Evolutionary conservation across 768 basidiomycete genomes (phyloP).

Genomic region (Leccinum olivaceopallidum): DNA sequence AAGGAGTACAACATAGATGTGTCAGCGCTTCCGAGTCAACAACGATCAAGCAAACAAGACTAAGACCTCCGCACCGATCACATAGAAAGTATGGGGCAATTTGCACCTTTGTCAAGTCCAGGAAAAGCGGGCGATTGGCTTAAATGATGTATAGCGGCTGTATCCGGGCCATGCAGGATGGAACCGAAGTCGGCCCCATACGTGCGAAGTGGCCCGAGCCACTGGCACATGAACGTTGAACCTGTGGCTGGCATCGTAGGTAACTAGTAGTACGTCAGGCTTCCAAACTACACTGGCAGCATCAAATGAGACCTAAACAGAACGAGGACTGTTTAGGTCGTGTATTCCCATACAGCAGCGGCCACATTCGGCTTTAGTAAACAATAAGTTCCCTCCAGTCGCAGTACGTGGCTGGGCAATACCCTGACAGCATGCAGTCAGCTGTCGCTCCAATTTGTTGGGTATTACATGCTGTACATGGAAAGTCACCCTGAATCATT

Average conservation of each 20-base stretch:
- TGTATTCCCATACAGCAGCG: constrained; percentile 3
- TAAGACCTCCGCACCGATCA: no score
- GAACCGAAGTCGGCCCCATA: no score
- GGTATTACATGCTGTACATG: no score
- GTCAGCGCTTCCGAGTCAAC: background rate
- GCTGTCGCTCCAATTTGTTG: no score
- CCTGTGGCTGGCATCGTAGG: background rate
- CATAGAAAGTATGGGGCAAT: background rate
- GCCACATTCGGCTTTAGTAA: background rate
- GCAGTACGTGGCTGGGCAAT: no score
- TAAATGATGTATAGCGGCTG: background rate
- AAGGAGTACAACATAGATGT: background rate
- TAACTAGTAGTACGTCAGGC: background rate
- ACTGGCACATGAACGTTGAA: background rate
- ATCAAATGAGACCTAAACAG: background rate
- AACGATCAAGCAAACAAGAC: background rate
- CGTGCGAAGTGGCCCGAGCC: background rate
- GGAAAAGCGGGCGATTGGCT: background rate
- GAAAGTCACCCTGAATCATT: no score
- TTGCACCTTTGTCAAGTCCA: background rate
- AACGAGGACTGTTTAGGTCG: background rate
- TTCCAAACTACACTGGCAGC: background rate
- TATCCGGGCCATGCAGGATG: background rate
- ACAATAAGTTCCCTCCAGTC: no score
- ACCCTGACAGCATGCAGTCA: no score